Conservation (phyloP, 176 grass and related monocot species). For the Bothriochloa decipiens region DNA sequence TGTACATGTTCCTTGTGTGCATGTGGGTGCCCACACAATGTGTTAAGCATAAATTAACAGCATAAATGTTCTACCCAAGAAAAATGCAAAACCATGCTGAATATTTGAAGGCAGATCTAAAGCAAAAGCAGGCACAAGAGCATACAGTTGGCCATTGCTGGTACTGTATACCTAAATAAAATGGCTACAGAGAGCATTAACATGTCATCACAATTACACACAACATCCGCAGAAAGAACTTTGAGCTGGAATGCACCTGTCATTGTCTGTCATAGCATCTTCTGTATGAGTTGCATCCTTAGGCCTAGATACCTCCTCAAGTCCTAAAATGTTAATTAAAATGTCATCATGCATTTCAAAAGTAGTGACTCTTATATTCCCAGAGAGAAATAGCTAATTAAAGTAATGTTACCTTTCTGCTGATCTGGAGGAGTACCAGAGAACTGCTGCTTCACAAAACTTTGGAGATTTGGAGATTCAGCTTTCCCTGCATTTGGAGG, state of each 20-base stretch:
- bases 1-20: neutral
- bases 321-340: constrained; percentile 24
- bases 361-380: neutral
- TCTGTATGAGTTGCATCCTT: constrained; percentile 15
- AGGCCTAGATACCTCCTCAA: constrained; percentile 33
- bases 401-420: constrained; percentile 38
- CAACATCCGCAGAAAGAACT: neutral
- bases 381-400: neutral
- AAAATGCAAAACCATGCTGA: neutral
- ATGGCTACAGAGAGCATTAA: neutral
- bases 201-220: constrained; percentile 3
- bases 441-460: constrained; percentile 71
- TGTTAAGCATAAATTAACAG: neutral
- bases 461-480: constrained; percentile 64
- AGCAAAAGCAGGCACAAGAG: neutral
- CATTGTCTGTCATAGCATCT: constrained; percentile 47
- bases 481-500: constrained; percentile 54
- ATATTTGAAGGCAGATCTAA: neutral
- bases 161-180: constrained; percentile 2
- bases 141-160: neutral
- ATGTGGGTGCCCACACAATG: neutral
- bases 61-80: neutral
- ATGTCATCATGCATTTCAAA: constrained; percentile 21
- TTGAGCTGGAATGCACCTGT: constrained; percentile 44
- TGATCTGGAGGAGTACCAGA: constrained; percentile 38